A percentile compares a stretch with the other conserved stretches of the same genome.
Evolutionary conservation across 768 basidiomycete species (phyloP).

Genomic region (Paxillus involutus): DNA sequence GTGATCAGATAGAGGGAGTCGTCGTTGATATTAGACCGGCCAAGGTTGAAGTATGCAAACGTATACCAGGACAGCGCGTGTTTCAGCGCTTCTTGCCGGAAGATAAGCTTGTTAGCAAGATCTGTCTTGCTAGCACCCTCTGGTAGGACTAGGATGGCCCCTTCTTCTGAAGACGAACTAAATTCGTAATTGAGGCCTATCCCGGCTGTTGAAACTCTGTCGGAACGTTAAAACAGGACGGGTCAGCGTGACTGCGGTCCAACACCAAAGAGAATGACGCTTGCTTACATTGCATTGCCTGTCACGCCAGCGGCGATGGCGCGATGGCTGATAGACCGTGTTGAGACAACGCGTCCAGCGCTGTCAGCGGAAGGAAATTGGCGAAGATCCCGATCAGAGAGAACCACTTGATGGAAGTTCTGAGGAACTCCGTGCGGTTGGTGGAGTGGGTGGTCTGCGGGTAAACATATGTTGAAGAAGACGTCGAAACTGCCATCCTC

Average conservation of each 20-base stretch:
- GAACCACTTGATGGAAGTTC: constrained; percentile 25
- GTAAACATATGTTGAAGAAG: constrained; percentile 38
- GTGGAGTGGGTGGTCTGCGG: constrained; percentile 31
- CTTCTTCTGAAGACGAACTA: constrained; percentile 23
- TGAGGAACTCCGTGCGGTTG: constrained; percentile 27
- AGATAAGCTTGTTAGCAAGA: constrained; percentile 22
- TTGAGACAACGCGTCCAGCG: too few species aligned
- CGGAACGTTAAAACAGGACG: not conserved
- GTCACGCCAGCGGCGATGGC: too few species aligned
- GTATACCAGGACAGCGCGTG: constrained; percentile 33
- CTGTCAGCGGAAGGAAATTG: not conserved
- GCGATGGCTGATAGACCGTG: too few species aligned
- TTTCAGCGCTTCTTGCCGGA: constrained; percentile 25
- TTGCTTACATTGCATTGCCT: too few species aligned
- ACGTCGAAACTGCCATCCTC: constrained; percentile 36
- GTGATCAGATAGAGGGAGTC: constrained; percentile 32
- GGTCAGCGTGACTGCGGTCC: too few species aligned
- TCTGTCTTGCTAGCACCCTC: constrained; percentile 30
- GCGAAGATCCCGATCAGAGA: not conserved
- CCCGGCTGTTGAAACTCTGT: too few species aligned
- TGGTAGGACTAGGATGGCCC: constrained; percentile 34
- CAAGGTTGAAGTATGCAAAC: constrained; percentile 25
- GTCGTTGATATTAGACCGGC: constrained; percentile 19
- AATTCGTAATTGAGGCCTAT: constrained; percentile 9
- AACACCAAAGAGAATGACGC: not conserved